Evolutionary conservation across 2,329 filamentous ascomycete genomes (phyloP), one percentile per base, ranked within the genome.

Genomic region (Cercospora berteroae): DNA sequence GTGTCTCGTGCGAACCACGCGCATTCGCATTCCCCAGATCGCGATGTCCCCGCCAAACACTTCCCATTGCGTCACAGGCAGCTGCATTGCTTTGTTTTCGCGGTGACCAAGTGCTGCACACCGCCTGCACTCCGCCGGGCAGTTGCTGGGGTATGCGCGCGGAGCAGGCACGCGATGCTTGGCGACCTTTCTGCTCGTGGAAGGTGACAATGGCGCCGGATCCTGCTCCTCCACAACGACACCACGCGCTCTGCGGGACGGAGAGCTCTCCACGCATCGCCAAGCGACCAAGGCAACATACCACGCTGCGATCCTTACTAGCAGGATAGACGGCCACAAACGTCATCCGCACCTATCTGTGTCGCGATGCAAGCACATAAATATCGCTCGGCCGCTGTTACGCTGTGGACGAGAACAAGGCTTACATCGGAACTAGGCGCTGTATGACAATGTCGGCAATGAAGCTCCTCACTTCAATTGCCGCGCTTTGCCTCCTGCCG

Each of bases 271-370:
- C 25, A 33, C 29, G 36, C 60, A 18, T 29, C 50, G 60, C 60
- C 60, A 62, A 62, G 60, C 39, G 18, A 23, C 60, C 55, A 50
- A 25, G 20, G 52, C 42, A 61, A 31, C 60, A 62, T 50, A 50
- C 23, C 18, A 23, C 60, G 42, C n/a, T 29, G 18, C 42, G 13
- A 50, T 62, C 39, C 60, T 33, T 62, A 42, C n/a, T 62, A 62
- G 16, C 39, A 50, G 7, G 9, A 25, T 2, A 20, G 18, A n/a
- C 25, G 60, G 42, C n/a, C 20, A 20, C 16, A 62, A 36, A 52
- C 39, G 36, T 62, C 60, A 62, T 62, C 12, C 44, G 44, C 33
- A 16, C 16, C 18, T n/a, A n/a, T 16, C n/a, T 23, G 9, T 12
- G 39, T 25, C 42, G 44, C 36, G 59, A 62, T 48, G 42, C 39